Evolutionary conservation across 2,329 filamentous ascomycete genomes (phyloP), one percentile per base, ranked within the genome.

Genomic region (Sporothrix sp.): DNA sequence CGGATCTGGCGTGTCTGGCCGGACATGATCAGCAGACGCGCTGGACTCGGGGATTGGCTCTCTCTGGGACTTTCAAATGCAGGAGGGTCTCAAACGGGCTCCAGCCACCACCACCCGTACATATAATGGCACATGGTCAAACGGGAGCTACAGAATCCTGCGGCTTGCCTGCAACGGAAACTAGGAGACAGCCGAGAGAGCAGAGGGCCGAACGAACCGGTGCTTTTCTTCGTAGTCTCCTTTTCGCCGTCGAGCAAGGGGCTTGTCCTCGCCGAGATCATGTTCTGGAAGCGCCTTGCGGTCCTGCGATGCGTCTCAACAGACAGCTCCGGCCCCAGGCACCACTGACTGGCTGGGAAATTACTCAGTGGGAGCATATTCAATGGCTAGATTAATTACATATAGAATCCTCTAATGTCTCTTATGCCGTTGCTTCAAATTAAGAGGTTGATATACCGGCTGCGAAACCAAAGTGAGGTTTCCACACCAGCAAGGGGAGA

Each of bases 171-270:
- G 30, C 33, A 52, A 50, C 55, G 53, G 55, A 47, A 51, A 51
- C 55, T 54, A 54, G 48, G 52, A 54, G 50, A 42, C 38, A 49
- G 44, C 55, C 55, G 50, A 54, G 46, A 25, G 30, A 50, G 43
- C 40, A 44, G 46, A 48, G 38, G 21, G 18, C n/a, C 16, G 25
- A 32, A 21, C 18, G 38, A 10, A 10, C 44, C 45, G 14, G 21
- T 35, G 27, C n/a, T n/a, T 36, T 9, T 14, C 21, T 33, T 25
- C 25, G 27, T n/a, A n/a, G n/a, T 33, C 21, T 36, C 4, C 25
- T 45, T 42, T 25, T 47, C 28, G 13, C 13, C 38, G 18, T 25
- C 23, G 18, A 25, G 23, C 23, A 42, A 42, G 38, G 38, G 38
- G 38, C 5, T n/a, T 8, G 14, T 11, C 38, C 14, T 28, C 23